Conservation (phyloP, 1,284 basidiomycete species). For the Fomitopsis palustris region DNA sequence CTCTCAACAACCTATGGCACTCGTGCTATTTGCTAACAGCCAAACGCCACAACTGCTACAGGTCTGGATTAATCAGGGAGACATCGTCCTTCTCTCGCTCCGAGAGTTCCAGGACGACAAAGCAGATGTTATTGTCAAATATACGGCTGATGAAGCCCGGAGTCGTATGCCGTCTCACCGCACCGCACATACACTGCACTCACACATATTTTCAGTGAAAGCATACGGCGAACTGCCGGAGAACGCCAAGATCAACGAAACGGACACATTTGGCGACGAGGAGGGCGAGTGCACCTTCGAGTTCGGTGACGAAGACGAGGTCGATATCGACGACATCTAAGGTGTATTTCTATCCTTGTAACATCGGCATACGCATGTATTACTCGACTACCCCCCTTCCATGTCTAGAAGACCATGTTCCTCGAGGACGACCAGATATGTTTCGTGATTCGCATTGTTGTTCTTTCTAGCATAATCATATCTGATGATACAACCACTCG, state of each 20-base stretch:
- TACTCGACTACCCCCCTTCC: not conserved
- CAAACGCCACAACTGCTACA: slow-evolving; percentile 27
- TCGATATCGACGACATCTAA: slow-evolving; percentile 79
- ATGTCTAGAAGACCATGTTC: slow-evolving; percentile 8
- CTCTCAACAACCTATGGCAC: slow-evolving; percentile 1
- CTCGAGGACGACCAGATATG: not conserved
- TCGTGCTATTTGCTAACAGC: not conserved
- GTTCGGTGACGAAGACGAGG: slow-evolving; percentile 83
- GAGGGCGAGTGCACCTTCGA: slow-evolving; percentile 89
- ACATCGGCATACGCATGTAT: slow-evolving; percentile 6
- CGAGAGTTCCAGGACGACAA: slow-evolving; percentile 99
- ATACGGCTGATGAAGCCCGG: slow-evolving; percentile 92
- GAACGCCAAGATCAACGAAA: slow-evolving; percentile 99
- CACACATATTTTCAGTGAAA: slow-evolving; percentile 59
- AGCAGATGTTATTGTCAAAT: slow-evolving; percentile 99
- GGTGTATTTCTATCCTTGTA: slow-evolving; percentile 27
- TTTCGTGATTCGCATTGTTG: slow-evolving; percentile 5
- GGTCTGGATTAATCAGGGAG: slow-evolving; percentile 99
- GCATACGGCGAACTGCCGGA: slow-evolving; percentile 97
- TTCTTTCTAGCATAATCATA: slow-evolving; percentile 9
- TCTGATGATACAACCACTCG: not conserved
- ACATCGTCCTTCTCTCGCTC: slow-evolving; percentile 94
- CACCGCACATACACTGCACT: slow-evolving; percentile 2
- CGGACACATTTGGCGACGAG: slow-evolving; percentile 88
- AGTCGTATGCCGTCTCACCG: slow-evolving; percentile 49